Evolutionary conservation across 805 yeast species (phyloP).

Genomic region (Pachysolen tannophilus): DNA sequence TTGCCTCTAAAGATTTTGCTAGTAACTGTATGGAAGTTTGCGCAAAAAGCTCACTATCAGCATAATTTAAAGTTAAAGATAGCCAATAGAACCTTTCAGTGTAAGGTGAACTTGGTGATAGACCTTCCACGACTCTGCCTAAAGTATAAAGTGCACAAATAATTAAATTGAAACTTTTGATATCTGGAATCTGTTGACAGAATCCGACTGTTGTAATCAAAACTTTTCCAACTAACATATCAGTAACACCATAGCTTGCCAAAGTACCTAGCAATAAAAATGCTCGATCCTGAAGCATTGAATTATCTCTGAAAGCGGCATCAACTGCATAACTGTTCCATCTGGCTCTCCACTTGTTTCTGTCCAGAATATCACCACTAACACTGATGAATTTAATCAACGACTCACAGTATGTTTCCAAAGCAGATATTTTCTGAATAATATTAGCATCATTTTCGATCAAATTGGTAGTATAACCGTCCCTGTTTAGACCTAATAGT

Average conservation of each 20-base stretch:
- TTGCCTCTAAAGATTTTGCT: constrained; percentile 25
- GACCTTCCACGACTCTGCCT: constrained; percentile 39
- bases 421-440: constrained; percentile 35
- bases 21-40: constrained; percentile 26
- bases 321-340: constrained; percentile 61
- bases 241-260: constrained; percentile 55
- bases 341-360: constrained; percentile 49
- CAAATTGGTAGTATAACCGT: constrained; percentile 29
- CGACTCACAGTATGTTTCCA: constrained; percentile 53
- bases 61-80: constrained; percentile 16
- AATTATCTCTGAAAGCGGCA: constrained; percentile 46
- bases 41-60: constrained; percentile 19
- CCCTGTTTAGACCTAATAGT: constrained; percentile 63
- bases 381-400: constrained; percentile 44
- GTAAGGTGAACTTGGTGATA: constrained; percentile 35
- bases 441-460: constrained; percentile 21
- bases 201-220: constrained; percentile 1
- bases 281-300: constrained; percentile 62
- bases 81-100: constrained; percentile 45
- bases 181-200: constrained; percentile 3
- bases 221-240: constrained; percentile 35
- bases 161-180: constrained; percentile 12
- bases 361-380: constrained; percentile 37
- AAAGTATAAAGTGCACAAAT: constrained; percentile 31
- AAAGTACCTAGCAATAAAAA: constrained; percentile 63